Base-by-base conservation (phyloP, 352 stramenopile species). In the Pythium guiyangense region DNA sequence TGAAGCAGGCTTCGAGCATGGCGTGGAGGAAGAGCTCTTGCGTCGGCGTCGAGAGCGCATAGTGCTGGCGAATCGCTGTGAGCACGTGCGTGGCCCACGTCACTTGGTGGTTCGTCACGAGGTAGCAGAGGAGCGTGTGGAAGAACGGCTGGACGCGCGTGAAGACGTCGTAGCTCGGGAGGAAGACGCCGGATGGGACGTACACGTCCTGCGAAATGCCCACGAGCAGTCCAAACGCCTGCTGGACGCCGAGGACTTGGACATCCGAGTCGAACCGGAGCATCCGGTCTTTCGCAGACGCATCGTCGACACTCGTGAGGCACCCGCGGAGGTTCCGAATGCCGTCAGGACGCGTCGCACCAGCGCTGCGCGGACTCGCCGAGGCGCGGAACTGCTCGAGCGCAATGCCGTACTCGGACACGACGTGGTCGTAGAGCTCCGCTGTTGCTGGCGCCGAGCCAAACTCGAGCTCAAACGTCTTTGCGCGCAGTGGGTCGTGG, bases 381-480 rank as follows among this genome's bases (percentile, higher is more conserved):
- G n/a, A n/a, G n/a, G n/a, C n/a, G n/a, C n/a, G n/a, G n/a, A 83
- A 88, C 18, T 54, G 51, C 47, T 90, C 74, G 2, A 94, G 54
- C 10, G 31, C 42, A 31, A 94, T 71, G 18, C 79, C 84, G 31
- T 94, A 94, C 59, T 94, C 84, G 11, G 59, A 52, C 17, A 92
- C 60, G 4, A 92, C 73, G 57, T 90, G 78, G 27, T 88, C 76
- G 50, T 89, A 92, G 26, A 88, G 53, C 42, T 90, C 79, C 2
- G 71, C 73, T 0, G 79, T 86, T 2, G 77, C 71, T 1, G 77
- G 71, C 0, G 77, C 81, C 0, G 77, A 85, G 34, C 77, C 79
- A 44, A 92, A 92, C 54, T 92, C 82, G 52, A 90, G 88, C 55
- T 88, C 82, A 59, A 88, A 88, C 15, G 81, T 90, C 54, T 90